A percentile compares a stretch with the other conserved stretches of the same genome.
Conservation (phyloP, 2,329 filamentous ascomycete species). For the Cladosporium cucumerinum region DNA sequence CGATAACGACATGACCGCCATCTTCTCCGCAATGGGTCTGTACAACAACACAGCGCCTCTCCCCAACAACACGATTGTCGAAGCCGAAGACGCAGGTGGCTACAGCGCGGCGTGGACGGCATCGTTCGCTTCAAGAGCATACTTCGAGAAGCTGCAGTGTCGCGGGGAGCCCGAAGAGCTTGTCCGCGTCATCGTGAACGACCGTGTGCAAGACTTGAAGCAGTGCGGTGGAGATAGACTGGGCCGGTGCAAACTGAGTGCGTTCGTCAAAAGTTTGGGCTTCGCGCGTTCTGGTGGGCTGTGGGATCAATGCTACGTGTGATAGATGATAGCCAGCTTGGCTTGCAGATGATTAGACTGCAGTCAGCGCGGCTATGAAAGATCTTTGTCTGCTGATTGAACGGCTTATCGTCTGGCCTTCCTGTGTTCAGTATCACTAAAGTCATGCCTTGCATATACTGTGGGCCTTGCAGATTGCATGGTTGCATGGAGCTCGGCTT, state of each 20-base stretch:
- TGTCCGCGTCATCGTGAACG: constrained; percentile 79
- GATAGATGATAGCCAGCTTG: background rate
- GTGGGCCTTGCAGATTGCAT: background rate
- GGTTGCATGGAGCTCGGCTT: background rate
- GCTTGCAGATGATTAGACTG: background rate
- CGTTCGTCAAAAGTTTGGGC: constrained; percentile 69
- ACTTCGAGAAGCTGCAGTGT: constrained; percentile 85
- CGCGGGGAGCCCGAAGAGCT: constrained; percentile 58
- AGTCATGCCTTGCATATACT: background rate
- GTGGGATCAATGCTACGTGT: constrained; percentile 62
- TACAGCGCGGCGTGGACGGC: constrained; percentile 77
- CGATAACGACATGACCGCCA: constrained; percentile 79
- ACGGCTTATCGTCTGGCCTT: background rate
- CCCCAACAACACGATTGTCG: constrained; percentile 45
- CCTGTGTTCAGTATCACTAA: background rate
- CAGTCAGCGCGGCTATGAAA: background rate
- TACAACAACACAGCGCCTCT: constrained; percentile 63
- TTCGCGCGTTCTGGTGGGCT: constrained; percentile 70
- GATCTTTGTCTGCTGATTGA: background rate
- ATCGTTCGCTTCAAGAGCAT: constrained; percentile 76
- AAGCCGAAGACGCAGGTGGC: constrained; percentile 56
- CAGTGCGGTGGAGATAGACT: constrained; percentile 67
- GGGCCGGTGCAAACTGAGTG: constrained; percentile 66
- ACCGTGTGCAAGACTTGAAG: constrained; percentile 69
- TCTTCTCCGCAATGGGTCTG: constrained; percentile 73